phyloP scores from a whole-genome alignment of 768 basidiomycete genomes.

The Lactifluus pinguis region DNA sequence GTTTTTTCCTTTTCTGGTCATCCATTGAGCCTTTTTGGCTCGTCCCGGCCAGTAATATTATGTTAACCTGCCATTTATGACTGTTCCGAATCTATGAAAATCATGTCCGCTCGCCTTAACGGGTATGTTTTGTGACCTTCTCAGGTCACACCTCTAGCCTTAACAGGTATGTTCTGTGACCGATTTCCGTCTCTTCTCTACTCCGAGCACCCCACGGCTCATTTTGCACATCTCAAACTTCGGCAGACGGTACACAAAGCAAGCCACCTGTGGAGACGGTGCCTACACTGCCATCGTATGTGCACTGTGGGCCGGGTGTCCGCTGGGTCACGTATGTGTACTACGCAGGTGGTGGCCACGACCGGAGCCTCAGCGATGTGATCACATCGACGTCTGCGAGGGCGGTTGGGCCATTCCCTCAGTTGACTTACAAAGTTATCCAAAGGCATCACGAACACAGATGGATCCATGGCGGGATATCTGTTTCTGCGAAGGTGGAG shows the following conservation, averaged over 20 bases:
- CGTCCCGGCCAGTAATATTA: too few species aligned
- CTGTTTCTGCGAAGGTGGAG: neutral
- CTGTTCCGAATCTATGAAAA: too few species aligned
- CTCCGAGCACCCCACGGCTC: constrained; percentile 30
- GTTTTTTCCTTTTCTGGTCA: too few species aligned
- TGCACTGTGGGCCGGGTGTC: constrained; percentile 37
- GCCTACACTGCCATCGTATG: constrained; percentile 7
- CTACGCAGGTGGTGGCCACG: constrained; percentile 23
- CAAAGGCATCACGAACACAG: constrained; percentile 13
- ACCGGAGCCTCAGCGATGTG: constrained; percentile 35
- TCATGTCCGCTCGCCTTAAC: too few species aligned
- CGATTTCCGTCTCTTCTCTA: constrained; percentile 26
- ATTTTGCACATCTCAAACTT: neutral
- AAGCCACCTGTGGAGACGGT: constrained; percentile 7
- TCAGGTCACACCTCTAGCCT: too few species aligned
- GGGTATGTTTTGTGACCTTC: too few species aligned
- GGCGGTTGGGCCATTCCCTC: constrained; percentile 31
- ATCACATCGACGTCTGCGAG: constrained; percentile 28
- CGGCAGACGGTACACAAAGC: neutral
- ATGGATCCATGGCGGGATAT: constrained; percentile 14
- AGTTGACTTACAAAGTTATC: constrained; percentile 25
- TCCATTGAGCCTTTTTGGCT: too few species aligned
- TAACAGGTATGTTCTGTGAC: too few species aligned
- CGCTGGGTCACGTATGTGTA: constrained; percentile 39
- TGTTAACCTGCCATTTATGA: too few species aligned